Percentiles rank a stretch among this genome's conserved stretches.
Evolutionary conservation across 106 monocot genomes (phyloP).

Genomic region (Allium cepa): DNA sequence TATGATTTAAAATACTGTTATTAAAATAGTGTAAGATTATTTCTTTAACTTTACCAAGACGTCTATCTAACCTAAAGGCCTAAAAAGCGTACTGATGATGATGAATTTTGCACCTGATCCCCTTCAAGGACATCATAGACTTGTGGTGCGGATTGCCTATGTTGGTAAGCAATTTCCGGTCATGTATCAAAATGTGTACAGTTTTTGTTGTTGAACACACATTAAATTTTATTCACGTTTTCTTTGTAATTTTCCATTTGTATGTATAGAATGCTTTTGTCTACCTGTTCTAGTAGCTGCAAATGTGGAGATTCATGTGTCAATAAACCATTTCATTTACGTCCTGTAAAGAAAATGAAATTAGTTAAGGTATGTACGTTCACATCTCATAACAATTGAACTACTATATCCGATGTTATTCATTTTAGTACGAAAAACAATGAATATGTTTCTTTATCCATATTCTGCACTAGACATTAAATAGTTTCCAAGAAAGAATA

Average conservation of each 20-base stretch:
- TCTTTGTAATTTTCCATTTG: neutral
- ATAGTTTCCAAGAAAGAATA: no score
- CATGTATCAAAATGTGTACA: no score
- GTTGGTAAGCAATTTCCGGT: conserved; percentile 49
- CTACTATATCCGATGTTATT: no score
- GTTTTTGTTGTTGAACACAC: neutral
- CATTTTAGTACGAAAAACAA: no score
- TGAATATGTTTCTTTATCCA: no score
- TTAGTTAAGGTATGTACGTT: conserved; percentile 49
- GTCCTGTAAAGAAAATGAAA: conserved; percentile 76
- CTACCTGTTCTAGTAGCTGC: conserved; percentile 75
- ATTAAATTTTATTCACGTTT: conserved; percentile 1
- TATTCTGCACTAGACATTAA: no score
- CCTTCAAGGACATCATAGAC: conserved; percentile 23
- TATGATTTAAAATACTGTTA: no score
- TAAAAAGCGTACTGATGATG: conserved; percentile 65
- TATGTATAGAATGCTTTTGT: conserved; percentile 73
- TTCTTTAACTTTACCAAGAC: conserved; percentile 41
- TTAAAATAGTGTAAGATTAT: no score
- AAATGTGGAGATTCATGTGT: conserved; percentile 62
- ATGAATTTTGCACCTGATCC: conserved; percentile 88
- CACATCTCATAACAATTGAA: no score
- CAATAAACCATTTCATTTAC: conserved; percentile 90
- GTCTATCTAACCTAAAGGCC: conserved; percentile 66
- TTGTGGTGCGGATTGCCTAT: conserved; percentile 81